Evolutionary conservation across 495 filamentous ascomycete species (phyloP).

Genomic region (Neurospora sp.): DNA sequence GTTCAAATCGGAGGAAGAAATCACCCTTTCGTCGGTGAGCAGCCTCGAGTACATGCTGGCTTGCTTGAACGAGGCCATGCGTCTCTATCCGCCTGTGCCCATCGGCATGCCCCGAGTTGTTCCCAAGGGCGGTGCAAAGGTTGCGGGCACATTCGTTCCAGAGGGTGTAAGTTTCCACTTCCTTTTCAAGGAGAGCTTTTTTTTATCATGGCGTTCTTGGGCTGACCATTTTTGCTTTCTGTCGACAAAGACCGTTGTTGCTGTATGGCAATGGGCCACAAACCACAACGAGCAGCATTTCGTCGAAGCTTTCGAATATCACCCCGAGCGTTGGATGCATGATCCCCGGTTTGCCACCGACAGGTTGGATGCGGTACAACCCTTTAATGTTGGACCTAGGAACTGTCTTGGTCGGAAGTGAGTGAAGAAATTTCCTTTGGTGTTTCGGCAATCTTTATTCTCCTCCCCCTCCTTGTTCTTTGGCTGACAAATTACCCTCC

Average conservation of each 20-base stretch:
- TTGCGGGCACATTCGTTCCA: constrained; percentile 37
- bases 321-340: constrained; percentile 42
- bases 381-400: constrained; percentile 44
- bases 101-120: constrained; percentile 34
- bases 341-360: constrained; percentile 35
- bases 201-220: not conserved
- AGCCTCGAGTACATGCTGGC: constrained; percentile 43
- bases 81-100: constrained; percentile 44
- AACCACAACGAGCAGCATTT: constrained; percentile 36
- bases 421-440: constrained; percentile 11
- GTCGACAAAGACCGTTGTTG: constrained; percentile 33
- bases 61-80: constrained; percentile 43
- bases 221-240: not conserved
- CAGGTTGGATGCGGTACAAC: constrained; percentile 32
- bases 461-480: not conserved
- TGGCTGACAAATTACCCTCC: not conserved
- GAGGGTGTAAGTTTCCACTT: constrained; percentile 19
- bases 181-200: constrained; percentile 4
- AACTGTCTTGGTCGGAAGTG: constrained; percentile 50
- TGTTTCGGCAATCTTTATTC: not conserved
- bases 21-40: constrained; percentile 33
- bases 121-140: constrained; percentile 32
- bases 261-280: constrained; percentile 37
- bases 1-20: constrained; percentile 37
- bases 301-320: constrained; percentile 31